These are phyloP conservation scores for Ormosia semicastrata DNA, from an alignment of 306 rosid species.

Conservation along the genomic window DNA sequence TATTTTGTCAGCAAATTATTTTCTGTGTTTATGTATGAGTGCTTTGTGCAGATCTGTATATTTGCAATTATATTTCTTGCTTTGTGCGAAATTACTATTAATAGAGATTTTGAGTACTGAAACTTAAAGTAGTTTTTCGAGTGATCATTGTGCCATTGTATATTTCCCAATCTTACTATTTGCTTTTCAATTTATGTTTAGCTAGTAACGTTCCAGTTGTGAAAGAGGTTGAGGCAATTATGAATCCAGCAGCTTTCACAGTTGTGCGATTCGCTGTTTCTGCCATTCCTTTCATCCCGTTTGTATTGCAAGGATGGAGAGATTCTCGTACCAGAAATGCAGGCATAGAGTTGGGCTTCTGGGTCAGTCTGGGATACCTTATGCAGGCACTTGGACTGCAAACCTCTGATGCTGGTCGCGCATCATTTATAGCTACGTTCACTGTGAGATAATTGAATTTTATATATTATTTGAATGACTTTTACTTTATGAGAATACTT, in stretches of 20 bases:
- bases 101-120: background rate
- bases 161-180: background rate
- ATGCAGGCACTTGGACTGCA: conserved; percentile 75
- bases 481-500: conserved; percentile 19
- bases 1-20: background rate
- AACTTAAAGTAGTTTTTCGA: background rate
- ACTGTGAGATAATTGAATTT: conserved; percentile 46
- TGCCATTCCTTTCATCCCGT: conserved; percentile 69
- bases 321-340: conserved; percentile 57
- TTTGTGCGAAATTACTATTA: background rate
- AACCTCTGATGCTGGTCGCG: conserved; percentile 83
- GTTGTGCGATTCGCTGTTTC: conserved; percentile 66
- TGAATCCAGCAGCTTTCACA: conserved; percentile 70
- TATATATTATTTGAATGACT: background rate
- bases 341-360: conserved; percentile 79
- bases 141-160: background rate
- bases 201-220: conserved; percentile 76
- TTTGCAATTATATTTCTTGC: background rate
- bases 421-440: conserved; percentile 64
- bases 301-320: conserved; percentile 44
- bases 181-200: conserved; percentile 25
- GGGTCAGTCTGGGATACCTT: conserved; percentile 81
- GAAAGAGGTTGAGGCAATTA: conserved; percentile 70
- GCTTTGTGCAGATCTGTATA: background rate
- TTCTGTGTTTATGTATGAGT: background rate